Evolutionary conservation across 768 basidiomycete species (phyloP).

Genomic region (Lactarius evosmus): DNA sequence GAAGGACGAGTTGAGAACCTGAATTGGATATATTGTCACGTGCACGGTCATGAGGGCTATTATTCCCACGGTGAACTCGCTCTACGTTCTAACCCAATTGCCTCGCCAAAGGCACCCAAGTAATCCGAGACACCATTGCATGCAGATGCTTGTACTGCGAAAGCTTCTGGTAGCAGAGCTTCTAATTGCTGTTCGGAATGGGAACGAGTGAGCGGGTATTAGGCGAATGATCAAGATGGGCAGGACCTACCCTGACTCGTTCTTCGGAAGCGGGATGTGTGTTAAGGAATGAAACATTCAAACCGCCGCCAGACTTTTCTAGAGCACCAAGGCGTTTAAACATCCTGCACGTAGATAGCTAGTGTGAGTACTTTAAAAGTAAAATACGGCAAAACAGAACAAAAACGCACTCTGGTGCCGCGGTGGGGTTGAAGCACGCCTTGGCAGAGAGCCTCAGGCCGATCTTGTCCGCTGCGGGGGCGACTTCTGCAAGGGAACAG

Average conservation of each 20-base stretch:
- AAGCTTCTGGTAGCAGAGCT: constrained; percentile 54
- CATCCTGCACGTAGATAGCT: constrained; percentile 41
- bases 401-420: constrained; percentile 60
- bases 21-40: neutral
- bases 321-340: constrained; percentile 62
- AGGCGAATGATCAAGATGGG: neutral
- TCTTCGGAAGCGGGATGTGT: constrained; percentile 79
- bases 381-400: neutral
- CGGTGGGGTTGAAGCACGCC: constrained; percentile 84
- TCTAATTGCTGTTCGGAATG: constrained; percentile 39
- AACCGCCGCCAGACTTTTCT: constrained; percentile 41
- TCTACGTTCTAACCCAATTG: neutral
- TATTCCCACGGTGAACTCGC: neutral
- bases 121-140: constrained; percentile 39
- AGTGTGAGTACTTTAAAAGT: neutral
- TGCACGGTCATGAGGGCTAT: neutral
- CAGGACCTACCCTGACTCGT: constrained; percentile 60
- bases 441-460: constrained; percentile 75
- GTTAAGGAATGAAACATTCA: constrained; percentile 55
- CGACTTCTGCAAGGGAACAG: neutral
- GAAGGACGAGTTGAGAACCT: neutral
- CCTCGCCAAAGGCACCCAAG: constrained; percentile 18
- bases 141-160: constrained; percentile 50
- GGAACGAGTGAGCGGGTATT: neutral
- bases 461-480: constrained; percentile 70